These are phyloP conservation scores for Pyrenophora tritici-repentis DNA, from an alignment of 2,329 filamentous ascomycete genomes.

Conservation along the genomic window DNA sequence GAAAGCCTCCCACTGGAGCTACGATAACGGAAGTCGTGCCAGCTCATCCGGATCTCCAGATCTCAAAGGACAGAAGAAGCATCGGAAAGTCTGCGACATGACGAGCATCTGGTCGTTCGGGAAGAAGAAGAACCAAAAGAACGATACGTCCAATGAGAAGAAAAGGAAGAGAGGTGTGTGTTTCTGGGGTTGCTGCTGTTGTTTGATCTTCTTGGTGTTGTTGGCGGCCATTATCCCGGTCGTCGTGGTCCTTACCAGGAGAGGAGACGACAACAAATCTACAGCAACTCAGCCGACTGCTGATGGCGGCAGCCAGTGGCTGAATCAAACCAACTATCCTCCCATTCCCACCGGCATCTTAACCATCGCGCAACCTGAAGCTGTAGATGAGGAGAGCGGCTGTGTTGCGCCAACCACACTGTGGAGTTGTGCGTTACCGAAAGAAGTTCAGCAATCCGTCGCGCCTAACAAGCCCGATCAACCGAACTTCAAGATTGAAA, in stretches of 20 bases:
- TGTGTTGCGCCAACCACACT: constrained; percentile 75
- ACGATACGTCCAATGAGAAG: constrained; percentile 33
- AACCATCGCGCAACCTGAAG: constrained; percentile 75
- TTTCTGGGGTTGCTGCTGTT: constrained; percentile 45
- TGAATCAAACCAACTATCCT: constrained; percentile 85
- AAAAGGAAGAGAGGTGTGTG: constrained; percentile 39
- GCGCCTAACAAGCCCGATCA: constrained; percentile 68
- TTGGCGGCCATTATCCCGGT: constrained; percentile 50
- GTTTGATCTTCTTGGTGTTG: constrained; percentile 41
- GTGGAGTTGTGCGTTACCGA: constrained; percentile 87
- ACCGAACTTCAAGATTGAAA: constrained; percentile 80
- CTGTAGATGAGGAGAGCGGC: constrained; percentile 64
- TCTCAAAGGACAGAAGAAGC: constrained; percentile 35
- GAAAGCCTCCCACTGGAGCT: constrained; percentile 34
- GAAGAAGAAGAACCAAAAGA: constrained; percentile 23
- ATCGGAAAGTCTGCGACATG: constrained; percentile 38
- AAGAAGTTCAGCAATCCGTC: constrained; percentile 71
- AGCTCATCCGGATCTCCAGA: constrained; percentile 30
- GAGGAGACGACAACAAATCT: constrained; percentile 46
- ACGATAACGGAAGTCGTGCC: constrained; percentile 31
- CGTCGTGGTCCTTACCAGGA: constrained; percentile 40
- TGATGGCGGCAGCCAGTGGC: constrained; percentile 57
- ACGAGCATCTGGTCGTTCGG: constrained; percentile 29
- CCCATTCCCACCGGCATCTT: constrained; percentile 83
- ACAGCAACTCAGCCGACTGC: constrained; percentile 22